phyloP scores from a whole-genome alignment of 2,329 filamentous ascomycete genomes.

The Aspergillus sclerotialis region DNA sequence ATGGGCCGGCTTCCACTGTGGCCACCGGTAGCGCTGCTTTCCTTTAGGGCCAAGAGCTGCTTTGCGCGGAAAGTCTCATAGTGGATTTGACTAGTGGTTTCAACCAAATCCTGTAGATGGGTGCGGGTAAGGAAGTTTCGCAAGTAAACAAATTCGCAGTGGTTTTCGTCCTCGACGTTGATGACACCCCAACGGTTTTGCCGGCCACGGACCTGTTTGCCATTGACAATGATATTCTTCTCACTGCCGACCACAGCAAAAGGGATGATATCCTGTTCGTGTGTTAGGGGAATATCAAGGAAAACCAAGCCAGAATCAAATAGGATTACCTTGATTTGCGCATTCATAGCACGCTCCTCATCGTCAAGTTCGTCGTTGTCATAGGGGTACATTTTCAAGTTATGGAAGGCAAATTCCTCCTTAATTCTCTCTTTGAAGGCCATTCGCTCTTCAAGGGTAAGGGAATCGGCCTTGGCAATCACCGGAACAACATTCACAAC shows the following conservation, averaged over 20 bases:
- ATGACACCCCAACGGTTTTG: constrained; percentile 99
- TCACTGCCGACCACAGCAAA: constrained; percentile 98
- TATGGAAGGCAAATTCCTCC: constrained; percentile 99
- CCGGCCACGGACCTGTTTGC: constrained; percentile 93
- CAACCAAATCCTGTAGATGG: constrained; percentile 96
- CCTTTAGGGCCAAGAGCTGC: constrained; percentile 95
- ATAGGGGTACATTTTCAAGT: constrained; percentile 99
- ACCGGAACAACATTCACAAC: constrained; percentile 99
- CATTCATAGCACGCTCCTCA: constrained; percentile 89
- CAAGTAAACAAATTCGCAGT: constrained; percentile 98
- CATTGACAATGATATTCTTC: constrained; percentile 94
- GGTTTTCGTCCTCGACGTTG: constrained; percentile 98
- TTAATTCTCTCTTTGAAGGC: constrained; percentile 99
- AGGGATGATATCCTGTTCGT: constrained; percentile 74
- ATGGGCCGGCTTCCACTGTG: constrained; percentile 81
- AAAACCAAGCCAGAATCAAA: constrained; percentile 26
- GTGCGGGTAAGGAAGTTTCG: constrained; percentile 98
- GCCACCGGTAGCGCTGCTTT: constrained; percentile 79
- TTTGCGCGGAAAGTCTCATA: constrained; percentile 99
- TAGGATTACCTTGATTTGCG: constrained; percentile 77
- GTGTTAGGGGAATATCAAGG: constrained; percentile 11
- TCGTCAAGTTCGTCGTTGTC: constrained; percentile 98
- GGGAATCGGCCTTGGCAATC: constrained; percentile 94
- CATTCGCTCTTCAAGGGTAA: constrained; percentile 90
- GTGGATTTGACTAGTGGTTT: constrained; percentile 99